Conservation (phyloP, 106 monocot genomes). For the Acorus gramineus region DNA sequence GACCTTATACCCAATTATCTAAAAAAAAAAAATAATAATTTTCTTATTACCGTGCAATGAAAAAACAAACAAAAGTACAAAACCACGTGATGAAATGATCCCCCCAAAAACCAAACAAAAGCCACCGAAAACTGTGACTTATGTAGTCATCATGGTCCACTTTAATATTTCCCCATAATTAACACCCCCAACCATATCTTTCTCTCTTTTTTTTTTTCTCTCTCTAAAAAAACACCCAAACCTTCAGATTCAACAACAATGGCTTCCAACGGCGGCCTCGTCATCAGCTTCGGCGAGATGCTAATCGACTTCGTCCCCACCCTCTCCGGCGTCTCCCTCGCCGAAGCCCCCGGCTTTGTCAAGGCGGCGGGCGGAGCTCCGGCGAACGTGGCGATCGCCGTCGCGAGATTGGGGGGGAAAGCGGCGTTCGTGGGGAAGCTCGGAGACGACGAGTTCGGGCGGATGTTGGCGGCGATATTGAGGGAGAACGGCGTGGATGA, state of each 20-base stretch:
- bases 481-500: constrained; percentile 5
- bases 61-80: too few species aligned
- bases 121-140: too few species aligned
- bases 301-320: constrained; percentile 31
- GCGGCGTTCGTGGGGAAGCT: background rate
- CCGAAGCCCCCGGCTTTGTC: constrained; percentile 16
- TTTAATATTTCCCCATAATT: too few species aligned
- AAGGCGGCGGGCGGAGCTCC: constrained; percentile 16
- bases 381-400: constrained; percentile 11
- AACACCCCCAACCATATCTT: background rate
- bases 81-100: too few species aligned
- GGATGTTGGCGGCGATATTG: constrained; percentile 5
- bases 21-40: too few species aligned
- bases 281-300: constrained; percentile 26
- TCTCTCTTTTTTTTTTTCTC: background rate
- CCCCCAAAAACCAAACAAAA: too few species aligned
- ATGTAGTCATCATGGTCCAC: too few species aligned
- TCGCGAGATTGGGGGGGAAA: constrained; percentile 1
- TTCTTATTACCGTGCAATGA: too few species aligned
- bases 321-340: constrained; percentile 16
- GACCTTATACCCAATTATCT: too few species aligned
- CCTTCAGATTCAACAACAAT: background rate
- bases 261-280: background rate
- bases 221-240: too few species aligned
- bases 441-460: constrained; percentile 11